A percentile compares a stretch with the other conserved stretches of the same genome.
Evolutionary conservation across 2,329 filamentous ascomycete species (phyloP).

Genomic region (Colletotrichum zoysiae): DNA sequence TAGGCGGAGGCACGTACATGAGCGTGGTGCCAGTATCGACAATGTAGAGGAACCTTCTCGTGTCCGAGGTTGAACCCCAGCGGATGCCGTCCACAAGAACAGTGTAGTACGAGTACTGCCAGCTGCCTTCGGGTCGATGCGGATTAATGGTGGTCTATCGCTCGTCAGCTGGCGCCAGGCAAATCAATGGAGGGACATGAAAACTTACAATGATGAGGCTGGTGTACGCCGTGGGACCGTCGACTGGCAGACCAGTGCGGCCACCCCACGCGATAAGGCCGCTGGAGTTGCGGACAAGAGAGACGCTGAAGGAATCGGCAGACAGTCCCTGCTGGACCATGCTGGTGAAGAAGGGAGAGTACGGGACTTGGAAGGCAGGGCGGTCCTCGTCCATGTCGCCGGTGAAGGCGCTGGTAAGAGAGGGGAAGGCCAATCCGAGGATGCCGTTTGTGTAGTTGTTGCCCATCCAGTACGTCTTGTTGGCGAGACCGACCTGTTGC

Average conservation of each 20-base stretch:
- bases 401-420: slow-evolving; percentile 62
- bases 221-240: slow-evolving; percentile 50
- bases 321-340: slow-evolving; percentile 61
- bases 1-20: slow-evolving; percentile 63
- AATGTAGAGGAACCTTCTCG: slow-evolving; percentile 61
- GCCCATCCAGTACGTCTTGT: slow-evolving; percentile 63
- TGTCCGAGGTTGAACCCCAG: slow-evolving; percentile 58
- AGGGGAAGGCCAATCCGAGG: slow-evolving; percentile 64
- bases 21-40: slow-evolving; percentile 66
- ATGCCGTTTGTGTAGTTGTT: slow-evolving; percentile 66
- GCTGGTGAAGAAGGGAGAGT: slow-evolving; percentile 62
- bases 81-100: slow-evolving; percentile 63
- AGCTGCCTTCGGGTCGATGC: slow-evolving; percentile 54
- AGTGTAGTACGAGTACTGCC: slow-evolving; percentile 65
- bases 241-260: slow-evolving; percentile 51
- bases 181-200: neutral
- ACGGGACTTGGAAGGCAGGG: slow-evolving; percentile 55
- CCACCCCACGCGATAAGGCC: slow-evolving; percentile 63
- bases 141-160: slow-evolving; percentile 58
- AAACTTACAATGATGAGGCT: slow-evolving; percentile 61
- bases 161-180: slow-evolving; percentile 24
- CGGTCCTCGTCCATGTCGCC: slow-evolving; percentile 55
- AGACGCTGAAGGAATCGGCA: slow-evolving; percentile 61
- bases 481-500: slow-evolving; percentile 64
- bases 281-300: slow-evolving; percentile 61